These are phyloP conservation scores for Mycena galericulata DNA, from an alignment of 768 basidiomycete species.

Conservation along the genomic window DNA sequence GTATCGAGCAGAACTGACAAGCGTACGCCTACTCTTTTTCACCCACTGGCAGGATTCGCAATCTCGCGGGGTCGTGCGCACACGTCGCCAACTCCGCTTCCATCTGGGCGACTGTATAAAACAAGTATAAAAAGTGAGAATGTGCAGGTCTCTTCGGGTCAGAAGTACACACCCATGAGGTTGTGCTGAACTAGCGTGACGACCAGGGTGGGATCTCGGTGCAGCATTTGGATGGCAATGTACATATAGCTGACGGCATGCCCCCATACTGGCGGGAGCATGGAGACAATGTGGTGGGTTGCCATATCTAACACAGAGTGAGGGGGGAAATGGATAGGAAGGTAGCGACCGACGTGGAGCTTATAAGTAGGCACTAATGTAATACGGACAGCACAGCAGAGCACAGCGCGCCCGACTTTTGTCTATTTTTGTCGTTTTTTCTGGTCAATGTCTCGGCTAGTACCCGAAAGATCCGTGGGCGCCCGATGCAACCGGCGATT, in stretches of 20 bases:
- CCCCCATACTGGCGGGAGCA: conserved; percentile 21
- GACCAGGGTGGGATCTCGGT: conserved; percentile 17
- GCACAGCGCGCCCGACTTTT: no score
- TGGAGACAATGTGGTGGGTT: conserved; percentile 20
- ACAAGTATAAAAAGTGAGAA: not conserved
- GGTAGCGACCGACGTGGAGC: no score
- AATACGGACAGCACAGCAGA: no score
- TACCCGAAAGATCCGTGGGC: no score
- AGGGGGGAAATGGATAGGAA: no score
- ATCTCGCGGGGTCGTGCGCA: conserved; percentile 11
- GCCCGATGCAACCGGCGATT: no score
- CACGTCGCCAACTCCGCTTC: conserved; percentile 9
- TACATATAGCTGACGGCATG: conserved; percentile 15
- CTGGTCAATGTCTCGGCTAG: no score
- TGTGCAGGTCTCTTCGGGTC: not conserved
- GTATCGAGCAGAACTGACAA: not conserved
- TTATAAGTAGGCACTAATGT: no score
- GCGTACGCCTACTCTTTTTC: conserved; percentile 1
- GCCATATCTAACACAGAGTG: conserved; percentile 14
- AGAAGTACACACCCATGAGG: conserved; percentile 11
- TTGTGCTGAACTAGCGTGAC: conserved; percentile 27
- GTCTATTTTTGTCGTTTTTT: no score
- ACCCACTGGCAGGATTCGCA: conserved; percentile 23
- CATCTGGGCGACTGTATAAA: conserved; percentile 19
- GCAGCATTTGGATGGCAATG: conserved; percentile 12